Evolutionary conservation across 2,329 filamentous ascomycete genomes (phyloP), one percentile per base, ranked within the genome.

Genomic region (Coniella vitis): DNA sequence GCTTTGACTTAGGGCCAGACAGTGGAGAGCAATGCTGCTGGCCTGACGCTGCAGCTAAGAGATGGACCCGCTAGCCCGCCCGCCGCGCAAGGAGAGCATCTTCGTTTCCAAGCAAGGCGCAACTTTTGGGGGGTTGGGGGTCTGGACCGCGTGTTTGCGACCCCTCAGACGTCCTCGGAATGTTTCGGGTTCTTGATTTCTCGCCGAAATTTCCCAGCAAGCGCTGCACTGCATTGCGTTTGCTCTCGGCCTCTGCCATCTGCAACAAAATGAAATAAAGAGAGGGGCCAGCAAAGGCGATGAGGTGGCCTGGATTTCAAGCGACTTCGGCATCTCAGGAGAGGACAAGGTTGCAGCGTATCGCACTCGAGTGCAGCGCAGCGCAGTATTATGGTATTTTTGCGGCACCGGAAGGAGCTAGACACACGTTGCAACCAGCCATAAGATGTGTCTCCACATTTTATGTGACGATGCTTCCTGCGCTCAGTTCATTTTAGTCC

Each of bases 21-120:
- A 32, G 51, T 53, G 51, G 51, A 47, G 48, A 37, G 10, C 32
- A 4, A 10, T 46, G 38, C 44, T 39, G 29, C 25, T 29, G 25
- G 25, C 5, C 25, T 29, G 25, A 29, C 10, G 10, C 25, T 29
- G 25, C 25, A 29, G 5, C 25, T 29, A 29, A 10, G 25, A 10
- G 25, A 29, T 25, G 31, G 36, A 45, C 29, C 32, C 48, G 51
- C 44, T 38, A 44, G 38, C 29, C 32, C 48, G 51, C 44, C 41
- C 43, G 38, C 32, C 48, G 51, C 48, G 44, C 43, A 41, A 48
- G 19, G 21, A 20, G 20, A 35, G 31, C 42, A 38, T 49, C 12
- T 19, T n/a, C n/a, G 36, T 36, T 41, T 12, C n/a, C n/a, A n/a
- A n/a, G n/a, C 29, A 29, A 13, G 45, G 19, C 7, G 29, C 35